These are phyloP conservation scores for Colletotrichum eleusines DNA, from an alignment of 2,329 filamentous ascomycete genomes.

Conservation along the genomic window DNA sequence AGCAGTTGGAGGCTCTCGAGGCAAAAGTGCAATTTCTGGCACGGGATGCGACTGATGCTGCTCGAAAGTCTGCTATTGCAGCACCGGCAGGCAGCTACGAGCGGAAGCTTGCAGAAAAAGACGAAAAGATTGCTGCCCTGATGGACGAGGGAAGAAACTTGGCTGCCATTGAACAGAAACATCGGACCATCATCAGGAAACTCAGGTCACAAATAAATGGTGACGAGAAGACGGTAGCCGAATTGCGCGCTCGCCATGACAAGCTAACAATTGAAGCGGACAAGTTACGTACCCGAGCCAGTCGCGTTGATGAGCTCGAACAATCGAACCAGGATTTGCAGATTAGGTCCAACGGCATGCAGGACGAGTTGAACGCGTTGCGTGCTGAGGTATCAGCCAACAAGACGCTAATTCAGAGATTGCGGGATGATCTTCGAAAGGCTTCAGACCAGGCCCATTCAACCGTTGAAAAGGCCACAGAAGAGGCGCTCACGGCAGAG, in stretches of 20 bases:
- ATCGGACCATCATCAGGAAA: conserved; percentile 86
- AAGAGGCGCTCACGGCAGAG: conserved; percentile 76
- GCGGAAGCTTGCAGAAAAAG: conserved; percentile 87
- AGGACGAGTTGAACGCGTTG: conserved; percentile 65
- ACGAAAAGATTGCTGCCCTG: conserved; percentile 88
- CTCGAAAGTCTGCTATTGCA: conserved; percentile 74
- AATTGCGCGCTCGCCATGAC: conserved; percentile 70
- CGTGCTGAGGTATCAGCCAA: conserved; percentile 73
- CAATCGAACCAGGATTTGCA: conserved; percentile 57
- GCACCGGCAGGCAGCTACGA: conserved; percentile 75
- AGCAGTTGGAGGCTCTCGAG: conserved; percentile 92
- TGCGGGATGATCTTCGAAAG: conserved; percentile 77
- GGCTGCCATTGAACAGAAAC: conserved; percentile 86
- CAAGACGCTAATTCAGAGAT: conserved; percentile 73
- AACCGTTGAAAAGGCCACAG: conserved; percentile 74
- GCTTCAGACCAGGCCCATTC: conserved; percentile 75
- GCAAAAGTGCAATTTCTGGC: conserved; percentile 91
- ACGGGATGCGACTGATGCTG: conserved; percentile 80
- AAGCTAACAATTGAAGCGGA: conserved; percentile 66
- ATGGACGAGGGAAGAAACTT: conserved; percentile 94
- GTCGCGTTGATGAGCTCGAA: conserved; percentile 65
- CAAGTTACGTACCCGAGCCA: conserved; percentile 60
- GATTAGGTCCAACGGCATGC: conserved; percentile 46
- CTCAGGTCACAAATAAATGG: conserved; percentile 75
- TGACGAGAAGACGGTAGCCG: conserved; percentile 73